Conservation (phyloP, 139 green algal genomes). For the Coelastrella sp. region DNA sequence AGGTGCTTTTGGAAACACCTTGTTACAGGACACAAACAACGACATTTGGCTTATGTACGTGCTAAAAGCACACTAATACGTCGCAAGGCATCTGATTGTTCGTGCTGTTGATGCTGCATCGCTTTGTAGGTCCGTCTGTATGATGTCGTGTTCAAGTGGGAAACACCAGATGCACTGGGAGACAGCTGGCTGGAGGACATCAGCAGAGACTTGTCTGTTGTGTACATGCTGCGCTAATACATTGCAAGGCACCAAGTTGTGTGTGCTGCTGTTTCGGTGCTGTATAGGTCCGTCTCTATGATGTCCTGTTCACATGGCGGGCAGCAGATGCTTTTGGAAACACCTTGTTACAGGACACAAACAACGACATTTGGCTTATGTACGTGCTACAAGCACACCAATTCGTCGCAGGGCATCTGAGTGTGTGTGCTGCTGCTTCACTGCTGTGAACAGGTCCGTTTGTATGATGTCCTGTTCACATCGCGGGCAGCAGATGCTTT, state of each 20-base stretch:
- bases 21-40: conserved; percentile 86
- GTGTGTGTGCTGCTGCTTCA: not conserved
- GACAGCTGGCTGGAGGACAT: conserved; percentile 92
- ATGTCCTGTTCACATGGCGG: conserved; percentile 90
- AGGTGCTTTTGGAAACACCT: conserved; percentile 72
- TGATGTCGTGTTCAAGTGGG: conserved; percentile 90
- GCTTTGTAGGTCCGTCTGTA: conserved; percentile 82
- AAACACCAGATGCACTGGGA: conserved; percentile 64
- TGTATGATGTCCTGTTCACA: conserved; percentile 95
- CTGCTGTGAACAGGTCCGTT: conserved; percentile 57
- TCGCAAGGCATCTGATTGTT: not conserved
- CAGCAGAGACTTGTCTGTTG: conserved; percentile 40
- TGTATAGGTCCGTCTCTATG: conserved; percentile 83
- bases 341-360: conserved; percentile 91
- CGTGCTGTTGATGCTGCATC: not conserved
- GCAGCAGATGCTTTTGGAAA: conserved; percentile 69
- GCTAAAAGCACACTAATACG: not conserved
- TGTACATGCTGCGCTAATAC: not conserved
- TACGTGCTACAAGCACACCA: not conserved
- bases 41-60: not conserved
- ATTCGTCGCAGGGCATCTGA: too few species aligned
- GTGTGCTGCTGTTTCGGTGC: not conserved
- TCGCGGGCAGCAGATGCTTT: conserved; percentile 68
- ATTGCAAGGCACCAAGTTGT: not conserved
- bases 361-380: not conserved